Conservation (phyloP, 2,329 filamentous ascomycete species). For the Chaetomiaceae sp. region DNA sequence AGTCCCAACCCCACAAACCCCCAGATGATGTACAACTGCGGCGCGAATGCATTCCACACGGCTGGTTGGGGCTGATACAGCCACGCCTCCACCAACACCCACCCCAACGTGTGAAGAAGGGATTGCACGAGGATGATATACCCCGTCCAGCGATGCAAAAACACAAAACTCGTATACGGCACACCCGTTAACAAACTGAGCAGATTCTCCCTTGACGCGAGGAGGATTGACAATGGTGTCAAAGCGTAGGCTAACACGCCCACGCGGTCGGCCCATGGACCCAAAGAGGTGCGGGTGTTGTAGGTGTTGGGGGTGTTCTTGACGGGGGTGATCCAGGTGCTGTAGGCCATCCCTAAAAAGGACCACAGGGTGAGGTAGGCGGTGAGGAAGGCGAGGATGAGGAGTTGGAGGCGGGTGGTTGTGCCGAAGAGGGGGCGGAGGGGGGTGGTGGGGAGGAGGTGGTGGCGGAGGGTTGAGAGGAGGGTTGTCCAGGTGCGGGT, state of each 20-base stretch:
- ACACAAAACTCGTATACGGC: conserved; percentile 73
- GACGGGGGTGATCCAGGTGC: conserved; percentile 66
- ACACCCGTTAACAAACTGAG: conserved; percentile 67
- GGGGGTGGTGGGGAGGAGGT: conserved; percentile 58
- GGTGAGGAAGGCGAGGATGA: conserved; percentile 53
- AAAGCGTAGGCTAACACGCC: conserved; percentile 70
- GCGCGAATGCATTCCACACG: conserved; percentile 53
- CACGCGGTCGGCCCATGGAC: conserved; percentile 64
- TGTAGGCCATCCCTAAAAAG: conserved; percentile 65
- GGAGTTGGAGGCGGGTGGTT: conserved; percentile 63
- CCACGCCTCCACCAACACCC: conserved; percentile 61
- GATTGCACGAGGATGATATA: conserved; percentile 68
- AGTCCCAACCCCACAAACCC: conserved; percentile 65
- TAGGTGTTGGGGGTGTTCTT: conserved; percentile 47
- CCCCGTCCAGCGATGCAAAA: conserved; percentile 71
- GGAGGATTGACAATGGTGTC: conserved; percentile 64
- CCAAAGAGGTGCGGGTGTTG: conserved; percentile 63
- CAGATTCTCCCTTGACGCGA: conserved; percentile 65
- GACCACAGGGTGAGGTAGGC: conserved; percentile 64
- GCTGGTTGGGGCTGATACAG: conserved; percentile 69
- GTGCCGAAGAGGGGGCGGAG: conserved; percentile 56
- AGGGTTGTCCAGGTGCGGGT: conserved; percentile 35
- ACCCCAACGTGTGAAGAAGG: conserved; percentile 64
- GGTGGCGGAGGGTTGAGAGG: conserved; percentile 41
- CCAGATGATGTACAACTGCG: conserved; percentile 66